Percentiles rank a stretch among this genome's conserved stretches.
phyloP scores from a whole-genome alignment of 2,329 filamentous ascomycete species.

The Botrytis pseudocinerea region DNA sequence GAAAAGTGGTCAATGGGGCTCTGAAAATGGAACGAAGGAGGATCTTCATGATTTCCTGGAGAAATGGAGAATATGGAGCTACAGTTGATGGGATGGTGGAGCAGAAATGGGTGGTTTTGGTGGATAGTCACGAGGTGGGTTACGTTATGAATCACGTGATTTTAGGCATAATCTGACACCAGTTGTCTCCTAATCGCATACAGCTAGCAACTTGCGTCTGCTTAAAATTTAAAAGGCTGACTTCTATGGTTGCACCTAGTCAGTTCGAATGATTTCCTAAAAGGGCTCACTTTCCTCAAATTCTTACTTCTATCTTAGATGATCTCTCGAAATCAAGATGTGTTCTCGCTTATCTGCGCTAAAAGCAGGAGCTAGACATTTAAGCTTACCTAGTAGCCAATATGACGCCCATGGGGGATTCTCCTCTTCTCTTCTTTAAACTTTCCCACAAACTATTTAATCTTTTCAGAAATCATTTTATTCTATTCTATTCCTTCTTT shows the following conservation, averaged over 20 bases:
- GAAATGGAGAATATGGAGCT: too few species aligned
- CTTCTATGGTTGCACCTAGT: too few species aligned
- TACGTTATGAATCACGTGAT: background rate
- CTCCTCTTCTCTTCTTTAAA: background rate
- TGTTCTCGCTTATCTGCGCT: background rate
- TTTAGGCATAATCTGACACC: accelerated
- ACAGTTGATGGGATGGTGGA: background rate
- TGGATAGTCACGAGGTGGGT: background rate
- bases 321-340: background rate
- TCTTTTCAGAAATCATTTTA: background rate
- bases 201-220: background rate
- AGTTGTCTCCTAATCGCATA: background rate
- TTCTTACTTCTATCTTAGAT: background rate
- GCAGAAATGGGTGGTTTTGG: background rate
- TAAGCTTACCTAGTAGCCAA: background rate
- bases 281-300: background rate
- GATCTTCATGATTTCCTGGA: background rate
- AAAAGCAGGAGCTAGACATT: background rate
- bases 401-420: background rate
- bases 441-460: background rate
- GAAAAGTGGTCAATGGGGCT: accelerated
- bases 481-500: background rate
- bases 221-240: background rate
- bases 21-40: background rate
- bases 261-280: background rate